Evolutionary conservation across 352 stramenopile species (phyloP).

Genomic region (Aphanomyces astaci): DNA sequence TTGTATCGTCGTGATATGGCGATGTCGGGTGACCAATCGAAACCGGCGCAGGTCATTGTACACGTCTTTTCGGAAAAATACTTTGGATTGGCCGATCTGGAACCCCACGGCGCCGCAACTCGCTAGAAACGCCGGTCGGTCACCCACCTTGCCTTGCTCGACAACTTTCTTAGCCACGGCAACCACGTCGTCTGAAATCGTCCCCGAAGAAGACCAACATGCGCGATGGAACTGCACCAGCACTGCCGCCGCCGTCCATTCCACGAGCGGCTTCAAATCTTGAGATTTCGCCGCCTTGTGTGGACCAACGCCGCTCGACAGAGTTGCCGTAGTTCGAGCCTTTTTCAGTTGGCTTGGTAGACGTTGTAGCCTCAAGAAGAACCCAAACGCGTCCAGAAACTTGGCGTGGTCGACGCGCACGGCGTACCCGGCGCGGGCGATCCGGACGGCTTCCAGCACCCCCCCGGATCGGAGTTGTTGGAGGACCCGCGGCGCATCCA

Average conservation of each 20-base stretch:
- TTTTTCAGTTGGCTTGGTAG: too few species aligned
- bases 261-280: not conserved
- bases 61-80: constrained; percentile 53
- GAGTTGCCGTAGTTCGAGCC: constrained; percentile 32
- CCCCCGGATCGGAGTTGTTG: constrained; percentile 96
- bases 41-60: constrained; percentile 51
- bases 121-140: not conserved
- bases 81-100: constrained; percentile 50
- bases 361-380: too few species aligned
- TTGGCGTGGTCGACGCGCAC: constrained; percentile 89
- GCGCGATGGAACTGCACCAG: not conserved
- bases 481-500: constrained; percentile 85
- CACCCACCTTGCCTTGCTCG: not conserved
- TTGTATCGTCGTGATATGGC: constrained; percentile 39
- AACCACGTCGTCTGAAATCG: not conserved
- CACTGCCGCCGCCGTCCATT: not conserved
- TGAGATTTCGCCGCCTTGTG: constrained; percentile 14
- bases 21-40: too few species aligned
- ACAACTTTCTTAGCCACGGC: not conserved
- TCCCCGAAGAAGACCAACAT: too few species aligned
- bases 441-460: constrained; percentile 93
- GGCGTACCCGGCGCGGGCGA: constrained; percentile 93
- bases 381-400: constrained; percentile 80
- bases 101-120: constrained; percentile 25
- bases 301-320: too few species aligned